These are phyloP conservation scores for Cerrena zonata DNA, from an alignment of 1,284 basidiomycete genomes.

Conservation along the genomic window DNA sequence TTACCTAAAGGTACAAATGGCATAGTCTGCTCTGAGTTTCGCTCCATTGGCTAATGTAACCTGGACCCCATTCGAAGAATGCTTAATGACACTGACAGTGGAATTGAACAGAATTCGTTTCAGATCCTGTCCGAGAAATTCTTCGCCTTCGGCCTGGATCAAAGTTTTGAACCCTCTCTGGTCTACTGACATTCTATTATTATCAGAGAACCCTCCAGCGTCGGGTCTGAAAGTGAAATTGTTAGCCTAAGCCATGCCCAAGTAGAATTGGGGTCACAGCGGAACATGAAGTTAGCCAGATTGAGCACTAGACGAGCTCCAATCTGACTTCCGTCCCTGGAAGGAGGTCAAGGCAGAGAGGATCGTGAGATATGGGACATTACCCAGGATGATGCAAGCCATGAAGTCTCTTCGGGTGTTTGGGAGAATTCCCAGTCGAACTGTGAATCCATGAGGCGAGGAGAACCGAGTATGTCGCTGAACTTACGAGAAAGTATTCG, in stretches of 20 bases:
- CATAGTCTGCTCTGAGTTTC: conserved; percentile 45
- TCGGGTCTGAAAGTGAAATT: conserved; percentile 55
- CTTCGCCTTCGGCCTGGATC: conserved; percentile 49
- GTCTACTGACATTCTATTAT: conserved; percentile 52
- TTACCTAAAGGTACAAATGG: conserved; percentile 52
- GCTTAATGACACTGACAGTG: conserved; percentile 45
- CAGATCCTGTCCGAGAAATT: conserved; percentile 37
- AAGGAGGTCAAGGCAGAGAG: conserved; percentile 2
- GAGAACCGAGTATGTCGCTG: no score
- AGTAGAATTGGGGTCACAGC: not conserved
- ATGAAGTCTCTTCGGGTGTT: conserved; percentile 56
- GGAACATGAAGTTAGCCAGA: not conserved
- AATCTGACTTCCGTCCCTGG: not conserved
- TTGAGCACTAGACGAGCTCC: not conserved
- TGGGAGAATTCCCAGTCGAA: conserved; percentile 52
- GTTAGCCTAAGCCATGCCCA: conserved; percentile 38
- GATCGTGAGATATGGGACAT: not conserved
- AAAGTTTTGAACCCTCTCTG: conserved; percentile 57
- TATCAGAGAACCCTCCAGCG: conserved; percentile 51
- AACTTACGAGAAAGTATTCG: conserved; percentile 40
- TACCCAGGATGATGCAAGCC: conserved; percentile 59
- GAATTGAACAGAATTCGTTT: conserved; percentile 41
- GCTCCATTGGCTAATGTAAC: conserved; percentile 37
- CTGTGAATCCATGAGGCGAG: conserved; percentile 18
- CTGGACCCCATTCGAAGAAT: conserved; percentile 37